Evolutionary conservation across 1,284 basidiomycete species (phyloP).

Genomic region (Cutaneotrichosporon cyanovorans): DNA sequence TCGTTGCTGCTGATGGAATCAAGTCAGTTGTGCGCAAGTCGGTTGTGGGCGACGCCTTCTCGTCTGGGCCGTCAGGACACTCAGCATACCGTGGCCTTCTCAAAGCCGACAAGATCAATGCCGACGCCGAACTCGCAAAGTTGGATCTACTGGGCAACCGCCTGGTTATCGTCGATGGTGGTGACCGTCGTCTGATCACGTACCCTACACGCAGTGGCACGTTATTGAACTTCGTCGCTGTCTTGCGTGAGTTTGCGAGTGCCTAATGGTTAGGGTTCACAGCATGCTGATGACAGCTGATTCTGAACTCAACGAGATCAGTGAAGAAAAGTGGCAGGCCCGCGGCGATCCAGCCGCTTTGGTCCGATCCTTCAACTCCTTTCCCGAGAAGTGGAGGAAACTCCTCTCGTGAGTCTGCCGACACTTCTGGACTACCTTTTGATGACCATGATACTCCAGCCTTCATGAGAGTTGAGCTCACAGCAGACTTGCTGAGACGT

Average conservation of each 20-base stretch:
- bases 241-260: conserved; percentile 18
- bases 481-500: not conserved
- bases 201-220: conserved; percentile 23
- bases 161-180: conserved; percentile 19
- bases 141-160: conserved; percentile 9
- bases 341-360: conserved; percentile 21
- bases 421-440: no score
- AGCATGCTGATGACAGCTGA: conserved; percentile 19
- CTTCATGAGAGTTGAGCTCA: no score
- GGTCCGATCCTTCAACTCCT: conserved; percentile 23
- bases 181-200: conserved; percentile 20
- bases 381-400: conserved; percentile 15
- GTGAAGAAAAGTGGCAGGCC: conserved; percentile 29
- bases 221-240: conserved; percentile 29
- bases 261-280: no score
- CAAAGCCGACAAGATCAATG: conserved; percentile 15
- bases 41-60: conserved; percentile 21
- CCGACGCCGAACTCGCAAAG: conserved; percentile 13
- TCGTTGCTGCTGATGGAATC: conserved; percentile 38
- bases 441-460: no score
- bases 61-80: conserved; percentile 26
- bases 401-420: no score
- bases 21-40: conserved; percentile 20
- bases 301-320: conserved; percentile 22
- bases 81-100: conserved; percentile 31